Percentiles rank a stretch among this genome's conserved stretches.
Evolutionary conservation across 495 filamentous ascomycete species (phyloP).

Genomic region (Aspergillus sclerotiicarbonarius): DNA sequence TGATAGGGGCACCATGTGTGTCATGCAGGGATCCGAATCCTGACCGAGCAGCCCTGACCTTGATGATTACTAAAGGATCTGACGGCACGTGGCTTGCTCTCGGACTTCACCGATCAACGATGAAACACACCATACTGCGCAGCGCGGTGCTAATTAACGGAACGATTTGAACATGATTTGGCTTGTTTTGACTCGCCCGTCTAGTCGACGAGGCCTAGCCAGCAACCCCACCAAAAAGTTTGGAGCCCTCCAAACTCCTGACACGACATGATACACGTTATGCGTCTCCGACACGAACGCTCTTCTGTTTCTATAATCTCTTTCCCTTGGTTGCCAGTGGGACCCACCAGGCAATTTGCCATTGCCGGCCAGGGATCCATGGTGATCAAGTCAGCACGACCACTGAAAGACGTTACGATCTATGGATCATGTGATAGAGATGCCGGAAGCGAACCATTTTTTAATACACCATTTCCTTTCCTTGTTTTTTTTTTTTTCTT

Average conservation of each 20-base stretch:
- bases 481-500: constrained; percentile 16
- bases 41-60: not conserved
- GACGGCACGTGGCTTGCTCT: not conserved
- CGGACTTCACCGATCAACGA: not conserved
- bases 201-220: not conserved
- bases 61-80: not conserved
- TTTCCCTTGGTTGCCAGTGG: constrained; percentile 24
- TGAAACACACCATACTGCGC: not conserved
- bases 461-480: constrained; percentile 18
- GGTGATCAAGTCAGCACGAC: constrained; percentile 37
- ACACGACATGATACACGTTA: constrained; percentile 16
- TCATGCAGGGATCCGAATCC: not conserved
- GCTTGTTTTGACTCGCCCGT: not conserved
- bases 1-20: constrained; percentile 23
- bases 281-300: constrained; percentile 17
- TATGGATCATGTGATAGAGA: constrained; percentile 50
- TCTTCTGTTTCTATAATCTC: constrained; percentile 13
- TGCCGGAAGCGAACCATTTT: constrained; percentile 29
- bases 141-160: not conserved
- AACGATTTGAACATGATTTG: constrained; percentile 1
- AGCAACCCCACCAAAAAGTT: not conserved
- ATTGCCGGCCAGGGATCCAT: constrained; percentile 20
- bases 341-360: not conserved
- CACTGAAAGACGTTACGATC: constrained; percentile 48
- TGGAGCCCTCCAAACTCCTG: not conserved